Percentiles rank a stretch among this genome's conserved stretches.
Evolutionary conservation across 2,329 filamentous ascomycete genomes (phyloP).

Genomic region (Thelonectria discophora): DNA sequence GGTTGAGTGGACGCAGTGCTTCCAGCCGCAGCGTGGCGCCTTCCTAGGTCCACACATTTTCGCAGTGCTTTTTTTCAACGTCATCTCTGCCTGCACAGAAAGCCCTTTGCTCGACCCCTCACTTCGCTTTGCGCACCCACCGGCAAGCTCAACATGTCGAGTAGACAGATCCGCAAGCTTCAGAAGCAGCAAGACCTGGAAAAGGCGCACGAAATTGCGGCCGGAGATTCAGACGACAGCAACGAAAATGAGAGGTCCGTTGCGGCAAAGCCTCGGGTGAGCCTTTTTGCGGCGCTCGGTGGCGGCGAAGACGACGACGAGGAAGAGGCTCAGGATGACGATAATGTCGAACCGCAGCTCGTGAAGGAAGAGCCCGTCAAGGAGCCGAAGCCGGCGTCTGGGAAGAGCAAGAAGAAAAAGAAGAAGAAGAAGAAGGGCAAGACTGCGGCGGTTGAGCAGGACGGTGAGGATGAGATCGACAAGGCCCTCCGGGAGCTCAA

Average conservation of each 20-base stretch:
- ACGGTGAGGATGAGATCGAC: constrained; percentile 64
- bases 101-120: constrained; percentile 21
- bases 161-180: constrained; percentile 61
- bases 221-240: constrained; percentile 39
- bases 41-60: too few species aligned
- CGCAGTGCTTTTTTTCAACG: neutral
- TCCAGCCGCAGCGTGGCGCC: too few species aligned
- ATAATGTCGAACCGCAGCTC: constrained; percentile 38
- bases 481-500: constrained; percentile 61
- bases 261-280: constrained; percentile 51
- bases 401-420: constrained; percentile 52
- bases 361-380: constrained; percentile 33
- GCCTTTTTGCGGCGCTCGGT: constrained; percentile 63
- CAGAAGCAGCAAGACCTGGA: constrained; percentile 60
- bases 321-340: constrained; percentile 49
- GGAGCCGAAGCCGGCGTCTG: constrained; percentile 26
- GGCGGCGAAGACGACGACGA: constrained; percentile 52
- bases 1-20: too few species aligned
- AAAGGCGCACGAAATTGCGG: constrained; percentile 29
- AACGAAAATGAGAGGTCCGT: constrained; percentile 46
- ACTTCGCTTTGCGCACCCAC: constrained; percentile 11
- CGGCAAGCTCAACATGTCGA: constrained; percentile 55
- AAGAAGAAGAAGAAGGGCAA: constrained; percentile 51
- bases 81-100: neutral
- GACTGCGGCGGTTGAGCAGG: constrained; percentile 34